These are phyloP conservation scores for Eryngium alpinum DNA, from an alignment of 140 eudicot genomes.

Conservation along the genomic window DNA sequence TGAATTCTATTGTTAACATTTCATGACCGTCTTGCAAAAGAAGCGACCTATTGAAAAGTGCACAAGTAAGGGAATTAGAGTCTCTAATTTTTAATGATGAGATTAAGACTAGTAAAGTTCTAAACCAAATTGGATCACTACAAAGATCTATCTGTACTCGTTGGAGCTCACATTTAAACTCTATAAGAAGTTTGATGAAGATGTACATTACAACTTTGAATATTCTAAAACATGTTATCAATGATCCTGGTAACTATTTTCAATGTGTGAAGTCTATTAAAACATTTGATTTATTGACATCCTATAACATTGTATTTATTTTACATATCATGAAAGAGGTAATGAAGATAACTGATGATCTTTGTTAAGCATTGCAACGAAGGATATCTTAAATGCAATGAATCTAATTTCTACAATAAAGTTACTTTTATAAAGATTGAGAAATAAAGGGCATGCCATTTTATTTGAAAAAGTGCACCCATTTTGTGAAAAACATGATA, in stretches of 20 bases:
- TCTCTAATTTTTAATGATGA: no score
- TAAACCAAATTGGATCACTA: background rate
- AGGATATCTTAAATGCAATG: background rate
- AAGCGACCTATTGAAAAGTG: background rate
- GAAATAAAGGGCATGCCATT: background rate
- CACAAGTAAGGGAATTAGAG: background rate
- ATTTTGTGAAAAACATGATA: background rate
- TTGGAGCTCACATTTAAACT: background rate
- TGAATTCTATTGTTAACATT: background rate
- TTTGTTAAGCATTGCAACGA: background rate
- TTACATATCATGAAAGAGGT: background rate
- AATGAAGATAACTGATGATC: background rate
- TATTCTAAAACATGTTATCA: background rate
- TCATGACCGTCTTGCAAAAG: background rate
- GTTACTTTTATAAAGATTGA: background rate
- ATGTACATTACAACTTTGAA: background rate
- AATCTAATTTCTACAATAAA: background rate
- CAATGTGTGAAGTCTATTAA: background rate
- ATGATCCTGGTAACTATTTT: background rate
- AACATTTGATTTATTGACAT: background rate
- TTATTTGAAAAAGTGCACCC: background rate
- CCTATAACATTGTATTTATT: background rate
- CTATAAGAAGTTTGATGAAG: background rate
- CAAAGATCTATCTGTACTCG: background rate
- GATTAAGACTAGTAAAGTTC: background rate